Base-by-base conservation (phyloP, 768 basidiomycete genomes). In the Russula sp. region DNA sequence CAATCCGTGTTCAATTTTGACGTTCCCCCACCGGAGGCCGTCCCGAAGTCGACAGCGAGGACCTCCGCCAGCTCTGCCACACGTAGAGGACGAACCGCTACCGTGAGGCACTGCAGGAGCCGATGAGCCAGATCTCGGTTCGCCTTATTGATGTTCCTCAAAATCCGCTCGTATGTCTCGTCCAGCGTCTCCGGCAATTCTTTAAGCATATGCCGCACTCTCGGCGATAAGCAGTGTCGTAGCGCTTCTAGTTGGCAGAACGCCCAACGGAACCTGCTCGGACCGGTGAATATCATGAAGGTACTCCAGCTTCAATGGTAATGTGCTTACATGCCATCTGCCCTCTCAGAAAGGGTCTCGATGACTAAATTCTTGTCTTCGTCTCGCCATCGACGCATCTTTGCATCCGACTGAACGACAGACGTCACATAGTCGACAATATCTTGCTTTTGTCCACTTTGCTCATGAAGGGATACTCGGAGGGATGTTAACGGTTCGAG, bases 381-480 rank as follows among this genome's bases (percentile, higher is more conserved):
- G 5, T 30, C 28, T 13, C 42, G 18, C 56, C 56, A 57, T 57
- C 28, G 30, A 3, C 42, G 28, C 56, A 57, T 57, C 3, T n/a
- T 57, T 14, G 42, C 0, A 16, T 57, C 56, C 5, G 42, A 57
- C 10, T 32, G 18, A 13, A 57, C 42, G 5, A 57, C 28, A 18
- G 28, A 57, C 0, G 22, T 30, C 3, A 46, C 20, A 57, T 57
- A 57, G 10, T 44, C 20, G 20, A 57, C 9, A 8, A 57, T 57
- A 22, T 57, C 42, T 13, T 57, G 5, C 26, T 44, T 57, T 44
- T 57, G 56, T 44, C 56, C 56, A 24, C 18, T 44, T 57, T 57
- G 56, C 11, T 57, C 26, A 8, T 57, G 56, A 11, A 56, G 40
- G 4, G 55, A 56, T 5, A 56, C 38, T 3, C 16, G 40, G 26